Conservation (phyloP, 176 grass and related monocot genomes). For the Hyparrhenia diplandra region DNA sequence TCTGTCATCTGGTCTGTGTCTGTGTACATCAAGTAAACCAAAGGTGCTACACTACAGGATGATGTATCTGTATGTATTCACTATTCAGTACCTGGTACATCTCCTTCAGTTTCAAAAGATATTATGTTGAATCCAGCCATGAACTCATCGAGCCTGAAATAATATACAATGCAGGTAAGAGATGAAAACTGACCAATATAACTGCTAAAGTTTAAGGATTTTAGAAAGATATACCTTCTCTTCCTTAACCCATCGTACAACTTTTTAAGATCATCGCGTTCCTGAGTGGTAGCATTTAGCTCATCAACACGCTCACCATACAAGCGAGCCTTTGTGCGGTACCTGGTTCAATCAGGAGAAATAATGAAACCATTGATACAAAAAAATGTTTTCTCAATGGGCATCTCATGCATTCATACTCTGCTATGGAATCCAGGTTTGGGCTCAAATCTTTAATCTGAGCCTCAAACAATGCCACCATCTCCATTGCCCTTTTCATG, state of each 20-base stretch:
- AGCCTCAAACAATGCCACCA: constrained; percentile 76
- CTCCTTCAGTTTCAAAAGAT: constrained; percentile 95
- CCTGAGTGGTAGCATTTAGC: constrained; percentile 74
- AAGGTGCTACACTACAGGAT: background rate
- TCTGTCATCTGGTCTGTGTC: background rate
- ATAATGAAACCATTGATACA: constrained; percentile 5
- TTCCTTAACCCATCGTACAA: constrained; percentile 81
- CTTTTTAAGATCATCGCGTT: constrained; percentile 90
- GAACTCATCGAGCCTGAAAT: constrained; percentile 95
- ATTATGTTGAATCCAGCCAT: constrained; percentile 95
- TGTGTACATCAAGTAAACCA: background rate
- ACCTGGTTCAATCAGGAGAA: constrained; percentile 52
- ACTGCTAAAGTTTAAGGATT: background rate
- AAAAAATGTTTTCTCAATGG: constrained; percentile 2
- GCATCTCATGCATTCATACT: constrained; percentile 48
- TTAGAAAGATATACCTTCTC: constrained; percentile 46
- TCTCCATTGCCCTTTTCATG: constrained; percentile 85
- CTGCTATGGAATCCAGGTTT: constrained; percentile 96
- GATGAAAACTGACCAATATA: background rate
- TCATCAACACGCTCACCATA: constrained; percentile 80
- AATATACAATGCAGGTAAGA: constrained; percentile 4
- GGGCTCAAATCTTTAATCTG: constrained; percentile 93
- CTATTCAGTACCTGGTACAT: constrained; percentile 94
- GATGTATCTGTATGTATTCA: constrained; percentile 17
- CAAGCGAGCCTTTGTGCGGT: constrained; percentile 61